These are phyloP conservation scores for Exophiala lecanii-corni DNA, from an alignment of 2,329 filamentous ascomycete genomes.

Conservation along the genomic window DNA sequence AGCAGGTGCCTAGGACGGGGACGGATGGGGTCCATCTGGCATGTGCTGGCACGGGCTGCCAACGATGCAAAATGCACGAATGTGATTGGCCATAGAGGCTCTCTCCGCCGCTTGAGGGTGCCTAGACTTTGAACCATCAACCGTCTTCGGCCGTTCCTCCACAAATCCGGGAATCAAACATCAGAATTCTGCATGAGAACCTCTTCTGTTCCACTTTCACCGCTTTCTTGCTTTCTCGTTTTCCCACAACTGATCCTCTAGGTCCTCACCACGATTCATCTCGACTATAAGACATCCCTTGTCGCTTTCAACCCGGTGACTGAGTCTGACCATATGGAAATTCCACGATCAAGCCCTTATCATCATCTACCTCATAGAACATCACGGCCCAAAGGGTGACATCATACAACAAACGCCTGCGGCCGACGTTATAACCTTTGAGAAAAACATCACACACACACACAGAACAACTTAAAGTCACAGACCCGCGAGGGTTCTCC, in stretches of 20 bases:
- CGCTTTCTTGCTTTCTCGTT: constrained; percentile 4
- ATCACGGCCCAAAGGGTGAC: constrained; percentile 23
- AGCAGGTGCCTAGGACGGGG: too few relatives aligned
- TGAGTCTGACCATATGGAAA: constrained; percentile 21
- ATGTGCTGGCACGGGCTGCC: too few relatives aligned
- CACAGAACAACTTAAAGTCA: neutral
- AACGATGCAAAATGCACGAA: too few relatives aligned
- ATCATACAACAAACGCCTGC: neutral
- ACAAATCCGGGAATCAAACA: neutral
- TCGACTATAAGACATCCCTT: neutral
- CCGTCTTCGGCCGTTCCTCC: neutral
- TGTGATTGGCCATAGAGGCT: too few relatives aligned
- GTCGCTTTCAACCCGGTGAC: neutral
- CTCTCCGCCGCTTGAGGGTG: too few relatives aligned
- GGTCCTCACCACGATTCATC: constrained; percentile 1
- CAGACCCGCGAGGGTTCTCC: neutral
- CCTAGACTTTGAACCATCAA: too few relatives aligned
- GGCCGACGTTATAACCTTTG: neutral
- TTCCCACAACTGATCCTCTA: neutral
- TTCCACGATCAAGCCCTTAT: constrained; percentile 14
- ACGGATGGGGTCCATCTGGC: too few relatives aligned
- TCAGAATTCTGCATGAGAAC: neutral
- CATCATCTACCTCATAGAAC: constrained; percentile 18
- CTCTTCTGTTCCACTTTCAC: constrained; percentile 2
- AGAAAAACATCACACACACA: neutral